Evolutionary conservation across 208 protist genomes (phyloP).

Genomic region (Phytomonas francai): DNA sequence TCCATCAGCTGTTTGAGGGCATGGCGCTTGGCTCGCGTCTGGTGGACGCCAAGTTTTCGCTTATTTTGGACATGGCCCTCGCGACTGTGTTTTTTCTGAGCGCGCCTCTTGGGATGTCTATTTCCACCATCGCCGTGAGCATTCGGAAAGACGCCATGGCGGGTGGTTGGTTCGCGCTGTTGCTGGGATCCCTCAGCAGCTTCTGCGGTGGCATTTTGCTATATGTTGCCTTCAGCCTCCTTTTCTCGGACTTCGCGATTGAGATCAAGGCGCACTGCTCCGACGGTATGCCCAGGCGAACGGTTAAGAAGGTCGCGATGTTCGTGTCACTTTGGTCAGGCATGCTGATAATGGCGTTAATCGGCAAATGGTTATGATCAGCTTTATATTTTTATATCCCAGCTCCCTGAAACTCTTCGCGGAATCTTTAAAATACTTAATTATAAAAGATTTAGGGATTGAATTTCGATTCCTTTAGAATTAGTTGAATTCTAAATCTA

Average conservation of each 20-base stretch:
- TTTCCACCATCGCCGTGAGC: conserved; percentile 19
- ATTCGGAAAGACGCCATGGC: conserved; percentile 17
- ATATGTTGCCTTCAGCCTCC: conserved; percentile 57
- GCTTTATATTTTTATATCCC: no score
- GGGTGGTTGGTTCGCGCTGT: conserved; percentile 20
- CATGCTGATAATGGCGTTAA: conserved; percentile 30
- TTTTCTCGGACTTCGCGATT: conserved; percentile 48
- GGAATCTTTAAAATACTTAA: no score
- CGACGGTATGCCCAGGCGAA: neutral
- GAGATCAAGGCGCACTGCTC: conserved; percentile 29
- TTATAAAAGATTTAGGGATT: no score
- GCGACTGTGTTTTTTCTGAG: conserved; percentile 36
- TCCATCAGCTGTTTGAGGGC: conserved; percentile 72
- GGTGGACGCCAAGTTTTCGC: conserved; percentile 34
- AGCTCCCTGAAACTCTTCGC: no score
- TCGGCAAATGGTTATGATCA: conserved; percentile 36
- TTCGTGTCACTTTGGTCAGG: conserved; percentile 34
- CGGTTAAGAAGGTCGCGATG: conserved; percentile 18
- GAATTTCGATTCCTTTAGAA: no score
- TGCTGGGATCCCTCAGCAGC: conserved; percentile 33
- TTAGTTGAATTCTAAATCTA: no score
- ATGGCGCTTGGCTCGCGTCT: conserved; percentile 46
- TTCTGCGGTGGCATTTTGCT: conserved; percentile 67
- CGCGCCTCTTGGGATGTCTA: conserved; percentile 34
- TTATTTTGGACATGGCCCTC: conserved; percentile 26